These are phyloP conservation scores for Teratosphaeria nubilosa DNA, from an alignment of 2,329 filamentous ascomycete genomes.

Conservation along the genomic window DNA sequence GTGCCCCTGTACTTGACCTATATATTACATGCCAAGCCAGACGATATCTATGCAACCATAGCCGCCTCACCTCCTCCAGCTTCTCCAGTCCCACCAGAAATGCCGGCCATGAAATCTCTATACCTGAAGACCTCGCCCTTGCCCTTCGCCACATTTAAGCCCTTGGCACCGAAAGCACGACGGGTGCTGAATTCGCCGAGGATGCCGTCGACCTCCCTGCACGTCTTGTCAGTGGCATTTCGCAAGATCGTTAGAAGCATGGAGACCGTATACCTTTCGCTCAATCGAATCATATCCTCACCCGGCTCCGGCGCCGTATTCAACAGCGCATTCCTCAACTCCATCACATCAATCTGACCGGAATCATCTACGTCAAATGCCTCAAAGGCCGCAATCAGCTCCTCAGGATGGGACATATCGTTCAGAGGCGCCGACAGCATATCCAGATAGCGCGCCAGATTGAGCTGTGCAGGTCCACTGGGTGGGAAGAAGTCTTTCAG, in stretches of 20 bases:
- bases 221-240: not conserved
- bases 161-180: conserved; percentile 63
- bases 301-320: conserved; percentile 71
- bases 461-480: conserved; percentile 55
- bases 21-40: not conserved
- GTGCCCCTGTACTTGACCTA: not conserved
- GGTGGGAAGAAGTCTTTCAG: conserved; percentile 72
- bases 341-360: conserved; percentile 76
- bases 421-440: conserved; percentile 65
- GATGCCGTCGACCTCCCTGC: conserved; percentile 75
- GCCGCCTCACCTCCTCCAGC: not conserved
- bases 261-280: conserved; percentile 36
- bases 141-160: conserved; percentile 33
- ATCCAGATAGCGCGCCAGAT: conserved; percentile 77
- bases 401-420: conserved; percentile 63
- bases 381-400: conserved; percentile 81
- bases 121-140: conserved; percentile 87
- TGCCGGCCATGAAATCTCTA: conserved; percentile 68
- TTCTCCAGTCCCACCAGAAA: conserved; percentile 28
- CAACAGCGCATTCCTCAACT: conserved; percentile 73
- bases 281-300: conserved; percentile 41
- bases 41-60: not conserved
- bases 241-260: not conserved
- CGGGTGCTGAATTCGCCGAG: conserved; percentile 76
- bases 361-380: conserved; percentile 95